Percentiles rank a stretch among this genome's conserved stretches.
phyloP scores from a whole-genome alignment of 2,329 filamentous ascomycete genomes.

The Penicillium rolfsii region DNA sequence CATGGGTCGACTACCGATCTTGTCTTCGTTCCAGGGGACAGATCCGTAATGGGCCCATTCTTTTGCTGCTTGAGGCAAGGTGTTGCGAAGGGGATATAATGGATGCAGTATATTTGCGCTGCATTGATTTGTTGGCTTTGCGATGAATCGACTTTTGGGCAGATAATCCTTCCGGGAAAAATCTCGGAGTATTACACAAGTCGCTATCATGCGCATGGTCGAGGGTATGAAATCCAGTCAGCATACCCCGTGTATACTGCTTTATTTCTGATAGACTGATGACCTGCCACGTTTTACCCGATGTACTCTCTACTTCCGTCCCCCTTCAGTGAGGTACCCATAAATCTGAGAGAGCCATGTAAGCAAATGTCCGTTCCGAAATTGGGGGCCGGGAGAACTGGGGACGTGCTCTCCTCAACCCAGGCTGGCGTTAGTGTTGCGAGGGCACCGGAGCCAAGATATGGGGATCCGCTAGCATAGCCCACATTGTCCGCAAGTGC shows the following conservation, averaged over 20 bases:
- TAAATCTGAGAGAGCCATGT: neutral
- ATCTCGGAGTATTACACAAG: neutral
- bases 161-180: neutral
- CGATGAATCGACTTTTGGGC: neutral
- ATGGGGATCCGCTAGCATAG: neutral
- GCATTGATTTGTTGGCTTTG: neutral
- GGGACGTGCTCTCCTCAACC: constrained; percentile 1
- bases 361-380: neutral
- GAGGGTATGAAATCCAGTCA: neutral
- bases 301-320: neutral
- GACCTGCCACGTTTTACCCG: neutral
- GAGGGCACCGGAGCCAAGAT: neutral
- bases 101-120: neutral
- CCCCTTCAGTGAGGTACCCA: neutral
- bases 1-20: neutral
- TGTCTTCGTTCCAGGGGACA: neutral
- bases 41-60: neutral
- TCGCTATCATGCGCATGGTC: neutral
- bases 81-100: neutral
- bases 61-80: neutral
- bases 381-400: neutral
- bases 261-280: neutral
- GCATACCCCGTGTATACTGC: neutral
- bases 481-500: neutral
- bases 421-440: constrained; percentile 1